These are phyloP conservation scores for Saprolegnia parasitica DNA, from an alignment of 352 stramenopile species.

Conservation along the genomic window DNA sequence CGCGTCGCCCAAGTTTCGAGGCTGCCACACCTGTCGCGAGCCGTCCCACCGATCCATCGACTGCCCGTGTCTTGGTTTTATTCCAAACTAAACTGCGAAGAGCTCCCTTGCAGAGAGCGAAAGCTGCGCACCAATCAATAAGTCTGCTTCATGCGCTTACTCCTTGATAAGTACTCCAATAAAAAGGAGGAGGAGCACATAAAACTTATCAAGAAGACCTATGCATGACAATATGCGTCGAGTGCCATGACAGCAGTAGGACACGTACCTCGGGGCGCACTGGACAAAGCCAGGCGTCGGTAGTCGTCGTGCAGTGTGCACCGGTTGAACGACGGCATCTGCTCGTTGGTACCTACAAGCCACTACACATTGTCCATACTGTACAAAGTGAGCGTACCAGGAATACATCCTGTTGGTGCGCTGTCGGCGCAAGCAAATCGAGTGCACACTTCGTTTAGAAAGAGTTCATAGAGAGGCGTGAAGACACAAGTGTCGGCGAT, in stretches of 20 bases:
- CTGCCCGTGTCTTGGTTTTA: no score
- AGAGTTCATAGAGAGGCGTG: constrained; percentile 58
- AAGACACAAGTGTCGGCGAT: constrained; percentile 75
- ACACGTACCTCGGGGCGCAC: neutral
- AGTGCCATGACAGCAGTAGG: neutral
- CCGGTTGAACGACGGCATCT: constrained; percentile 10
- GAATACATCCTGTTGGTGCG: neutral
- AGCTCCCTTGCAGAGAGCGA: no score
- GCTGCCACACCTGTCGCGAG: no score
- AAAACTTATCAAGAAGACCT: neutral
- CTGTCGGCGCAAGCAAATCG: constrained; percentile 41
- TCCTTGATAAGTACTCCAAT: no score
- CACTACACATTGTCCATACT: neutral
- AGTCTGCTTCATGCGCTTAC: no score
- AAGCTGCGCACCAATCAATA: no score
- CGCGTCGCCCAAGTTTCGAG: no score
- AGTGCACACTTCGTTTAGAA: constrained; percentile 62
- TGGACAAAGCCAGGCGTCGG: constrained; percentile 4
- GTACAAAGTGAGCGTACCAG: neutral
- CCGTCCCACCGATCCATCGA: no score
- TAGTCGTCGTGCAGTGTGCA: constrained; percentile 29
- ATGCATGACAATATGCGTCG: neutral
- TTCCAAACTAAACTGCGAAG: no score
- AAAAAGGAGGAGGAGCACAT: no score
- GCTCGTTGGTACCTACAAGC: constrained; percentile 12